phyloP scores from a whole-genome alignment of 83 land plant species.

The Picea mariana region DNA sequence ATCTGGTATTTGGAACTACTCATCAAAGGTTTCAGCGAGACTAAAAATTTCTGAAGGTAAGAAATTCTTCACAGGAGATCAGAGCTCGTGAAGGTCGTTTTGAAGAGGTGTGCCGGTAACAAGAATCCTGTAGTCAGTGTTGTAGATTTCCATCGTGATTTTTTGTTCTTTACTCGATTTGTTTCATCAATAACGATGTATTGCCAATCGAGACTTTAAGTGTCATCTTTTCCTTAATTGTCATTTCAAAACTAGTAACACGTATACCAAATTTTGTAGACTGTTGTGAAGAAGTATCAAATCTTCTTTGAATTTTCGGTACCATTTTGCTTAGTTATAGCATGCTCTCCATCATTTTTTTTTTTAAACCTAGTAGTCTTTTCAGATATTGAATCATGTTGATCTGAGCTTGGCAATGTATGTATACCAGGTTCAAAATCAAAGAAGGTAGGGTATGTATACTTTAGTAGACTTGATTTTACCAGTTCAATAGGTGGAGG shows the following conservation, averaged over 20 bases:
- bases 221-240: slow-evolving; percentile 88
- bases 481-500: too few species aligned
- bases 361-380: slow-evolving; percentile 29
- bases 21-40: slow-evolving; percentile 99
- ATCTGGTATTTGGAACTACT: slow-evolving; percentile 99
- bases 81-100: slow-evolving; percentile 98
- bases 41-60: slow-evolving; percentile 96
- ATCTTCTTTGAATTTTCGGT: too few species aligned
- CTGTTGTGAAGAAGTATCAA: too few species aligned
- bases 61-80: slow-evolving; percentile 91
- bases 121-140: slow-evolving; percentile 91
- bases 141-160: slow-evolving; percentile 97
- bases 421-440: too few species aligned
- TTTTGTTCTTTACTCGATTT: slow-evolving; percentile 98
- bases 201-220: slow-evolving; percentile 93
- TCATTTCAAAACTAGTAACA: slow-evolving; percentile 99
- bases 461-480: too few species aligned
- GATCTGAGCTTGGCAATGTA: slow-evolving; percentile 61
- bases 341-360: too few species aligned
- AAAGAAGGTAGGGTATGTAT: too few species aligned
- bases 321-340: too few species aligned
- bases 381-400: slow-evolving; percentile 99
- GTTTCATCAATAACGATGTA: slow-evolving; percentile 99
- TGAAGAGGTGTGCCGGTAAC: slow-evolving; percentile 99
- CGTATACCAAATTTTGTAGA: slow-evolving; percentile 84